Base-by-base conservation (phyloP, 2,329 filamentous ascomycete species). In the Fusarium staphyleae region DNA sequence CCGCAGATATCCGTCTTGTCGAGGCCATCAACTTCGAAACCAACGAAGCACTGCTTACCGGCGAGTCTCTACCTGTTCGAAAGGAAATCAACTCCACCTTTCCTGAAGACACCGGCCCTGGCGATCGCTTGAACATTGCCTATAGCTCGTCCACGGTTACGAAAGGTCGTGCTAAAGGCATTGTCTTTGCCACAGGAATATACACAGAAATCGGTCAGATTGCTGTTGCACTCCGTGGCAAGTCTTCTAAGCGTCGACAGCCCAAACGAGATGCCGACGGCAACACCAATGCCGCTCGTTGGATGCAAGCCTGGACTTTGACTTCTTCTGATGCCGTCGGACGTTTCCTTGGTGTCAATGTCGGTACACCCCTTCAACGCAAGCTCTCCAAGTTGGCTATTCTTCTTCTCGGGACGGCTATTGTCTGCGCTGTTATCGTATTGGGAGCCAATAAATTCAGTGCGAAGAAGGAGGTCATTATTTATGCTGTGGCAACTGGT, bases 401-500 rank as follows among this genome's bases (percentile, higher is more conserved):
- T 5, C 67, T 87, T 1, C 79, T 90, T 2, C 89, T 90, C 62
- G 79, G 77, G 30, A 82, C 88, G 34, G 87, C 87, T 2, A 82
- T 90, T 7, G 65, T 90, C 3, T 87, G 87, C 53, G 87, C 87
- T 15, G 82, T 90, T 57, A 84, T 90, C 59, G 87, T 89, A n/a
- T 78, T 89, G 39, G 87, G 77, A 2, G 83, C 87, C 45, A 89
- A 88, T 69, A 62, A 78, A 0, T 86, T 84, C 69, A 74, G 74
- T 12, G 69, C 72, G 32, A 72, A 77, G 28, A 76, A 77, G 14
- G 84, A 87, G 57, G 84, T 88, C 51, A 84, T 88, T 61, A 87
- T 78, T 37, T 79, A 78, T 55, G 77, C 74, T 10, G 75, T 78
- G 9, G 76, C 74, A 3, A 77, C 77, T 4, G 76, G 75, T 47